A percentile compares a stretch with the other conserved stretches of the same genome.
Conservation (phyloP, 1,284 basidiomycete species). For the Coriolopsis trogii region DNA sequence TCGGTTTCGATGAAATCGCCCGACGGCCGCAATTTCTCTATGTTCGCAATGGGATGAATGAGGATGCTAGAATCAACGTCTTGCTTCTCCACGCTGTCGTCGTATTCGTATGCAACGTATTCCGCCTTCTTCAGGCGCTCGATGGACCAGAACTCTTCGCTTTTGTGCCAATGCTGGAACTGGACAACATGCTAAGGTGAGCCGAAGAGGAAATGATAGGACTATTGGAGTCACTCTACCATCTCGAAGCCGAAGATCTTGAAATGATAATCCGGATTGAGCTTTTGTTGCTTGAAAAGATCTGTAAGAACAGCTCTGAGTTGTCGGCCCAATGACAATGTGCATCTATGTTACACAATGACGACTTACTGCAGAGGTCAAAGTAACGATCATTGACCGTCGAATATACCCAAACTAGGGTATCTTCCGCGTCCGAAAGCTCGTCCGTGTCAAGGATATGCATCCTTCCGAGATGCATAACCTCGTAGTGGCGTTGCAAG, state of each 20-base stretch:
- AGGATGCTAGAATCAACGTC: not conserved
- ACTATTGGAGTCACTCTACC: conserved; percentile 17
- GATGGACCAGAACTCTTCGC: not conserved
- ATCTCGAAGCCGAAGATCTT: conserved; percentile 27
- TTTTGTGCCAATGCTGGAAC: not conserved
- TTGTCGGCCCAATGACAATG: conserved; percentile 40
- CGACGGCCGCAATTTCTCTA: not conserved
- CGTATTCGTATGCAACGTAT: not conserved
- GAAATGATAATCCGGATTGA: conserved; percentile 26
- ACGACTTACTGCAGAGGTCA: not conserved
- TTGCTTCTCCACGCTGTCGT: not conserved
- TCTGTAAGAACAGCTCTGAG: no score
- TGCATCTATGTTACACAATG: conserved; percentile 8
- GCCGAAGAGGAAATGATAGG: not conserved
- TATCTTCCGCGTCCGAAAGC: conserved; percentile 27
- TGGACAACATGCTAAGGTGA: not conserved
- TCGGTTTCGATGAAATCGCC: not conserved
- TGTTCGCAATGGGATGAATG: not conserved
- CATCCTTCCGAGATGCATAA: not conserved
- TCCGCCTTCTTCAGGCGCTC: not conserved
- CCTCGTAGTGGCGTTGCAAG: conserved; percentile 1
- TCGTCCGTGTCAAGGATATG: conserved; percentile 1
- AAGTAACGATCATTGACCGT: not conserved
- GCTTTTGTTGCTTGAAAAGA: conserved; percentile 12
- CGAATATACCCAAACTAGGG: not conserved